These are phyloP conservation scores for Orbilia oligospora DNA, from an alignment of 2,329 filamentous ascomycete species.

Conservation along the genomic window DNA sequence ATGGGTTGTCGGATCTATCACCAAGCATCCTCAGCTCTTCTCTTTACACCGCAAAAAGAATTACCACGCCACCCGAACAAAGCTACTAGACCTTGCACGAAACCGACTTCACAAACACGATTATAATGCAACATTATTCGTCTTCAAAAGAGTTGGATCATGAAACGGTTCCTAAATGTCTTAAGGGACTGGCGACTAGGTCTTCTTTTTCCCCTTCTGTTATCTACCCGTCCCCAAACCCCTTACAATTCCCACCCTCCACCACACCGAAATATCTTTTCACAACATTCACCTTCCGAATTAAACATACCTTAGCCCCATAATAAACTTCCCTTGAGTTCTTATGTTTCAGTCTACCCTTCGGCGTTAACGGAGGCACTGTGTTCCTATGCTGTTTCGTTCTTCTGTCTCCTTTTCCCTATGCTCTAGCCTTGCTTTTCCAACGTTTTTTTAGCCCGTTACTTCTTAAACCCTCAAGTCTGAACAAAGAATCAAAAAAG, in stretches of 20 bases:
- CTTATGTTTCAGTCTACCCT: conserved; percentile 11
- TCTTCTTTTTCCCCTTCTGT: conserved; percentile 44
- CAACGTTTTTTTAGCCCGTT: conserved; percentile 7
- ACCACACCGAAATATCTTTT: background rate
- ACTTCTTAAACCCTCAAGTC: background rate
- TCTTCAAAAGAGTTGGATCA: conserved; percentile 60
- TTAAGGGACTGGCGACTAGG: conserved; percentile 53
- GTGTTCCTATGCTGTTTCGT: conserved; percentile 28
- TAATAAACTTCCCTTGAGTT: conserved; percentile 6
- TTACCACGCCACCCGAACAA: conserved; percentile 55
- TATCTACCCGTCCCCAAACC: conserved; percentile 13
- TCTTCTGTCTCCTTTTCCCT: conserved; percentile 31
- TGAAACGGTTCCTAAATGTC: conserved; percentile 52
- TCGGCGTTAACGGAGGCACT: conserved; percentile 30
- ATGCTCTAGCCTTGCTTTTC: background rate
- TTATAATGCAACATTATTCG: conserved; percentile 60
- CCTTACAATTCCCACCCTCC: background rate
- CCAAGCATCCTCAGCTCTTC: conserved; percentile 22
- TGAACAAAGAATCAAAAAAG: background rate
- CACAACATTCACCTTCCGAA: background rate
- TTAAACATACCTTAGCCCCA: background rate
- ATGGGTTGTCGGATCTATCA: conserved; percentile 20
- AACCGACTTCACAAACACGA: conserved; percentile 54
- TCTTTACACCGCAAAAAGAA: conserved; percentile 41
- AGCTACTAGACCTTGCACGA: conserved; percentile 41